Base-by-base conservation (phyloP, 2,329 filamentous ascomycete species). In the Colletotrichum agaves region DNA sequence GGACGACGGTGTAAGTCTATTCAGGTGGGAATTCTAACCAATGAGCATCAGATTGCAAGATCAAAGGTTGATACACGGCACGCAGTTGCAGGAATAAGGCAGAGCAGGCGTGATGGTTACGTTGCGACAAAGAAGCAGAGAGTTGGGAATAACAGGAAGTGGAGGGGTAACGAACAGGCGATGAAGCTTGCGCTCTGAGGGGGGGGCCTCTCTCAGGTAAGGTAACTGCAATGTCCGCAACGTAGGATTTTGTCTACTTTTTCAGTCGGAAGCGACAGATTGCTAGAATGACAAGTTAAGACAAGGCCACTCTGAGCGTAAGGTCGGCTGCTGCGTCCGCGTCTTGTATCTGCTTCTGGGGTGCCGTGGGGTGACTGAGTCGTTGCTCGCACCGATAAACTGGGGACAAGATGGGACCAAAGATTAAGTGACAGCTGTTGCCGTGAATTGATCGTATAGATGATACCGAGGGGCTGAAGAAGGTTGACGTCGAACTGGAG, bases 381-480 rank as follows among this genome's bases (percentile, higher is more conserved):
- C 65, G 65, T 65, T 68, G 41, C 55, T 33, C 61, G 49, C 53
- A 59, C 61, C 39, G 55, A 65, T 65, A 65, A 27, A 68, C 41
- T 68, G 65, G 65, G 41, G 65, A 56, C 47, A 37, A 23, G 53
- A 65, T 56, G 65, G 65, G 55, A 65, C 61, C 47, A 35, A 67
- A 68, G 61, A 60, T 68, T 65, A 65, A 68, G 62, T 43, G 61
- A 55, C 47, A 59, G 47, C 39, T 68, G 31, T 43, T 53, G 39
- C 61, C 37, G 46, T 65, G 46, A 64, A 67, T 67, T 64, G 61
- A 49, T 63, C 65, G 61, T 65, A 60, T 64, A 49, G 61, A 59
- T 59, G 65, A 50, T 33, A 65, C 65, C 23, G 31, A 15, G n/a
- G 13, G 39, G 58, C 23, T 27, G 33, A 21, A 5, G 27, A 37